A percentile compares a stretch with the other conserved stretches of the same genome.
Conservation (phyloP, 2,329 filamentous ascomycete species). For the Fusarium metavorans region DNA sequence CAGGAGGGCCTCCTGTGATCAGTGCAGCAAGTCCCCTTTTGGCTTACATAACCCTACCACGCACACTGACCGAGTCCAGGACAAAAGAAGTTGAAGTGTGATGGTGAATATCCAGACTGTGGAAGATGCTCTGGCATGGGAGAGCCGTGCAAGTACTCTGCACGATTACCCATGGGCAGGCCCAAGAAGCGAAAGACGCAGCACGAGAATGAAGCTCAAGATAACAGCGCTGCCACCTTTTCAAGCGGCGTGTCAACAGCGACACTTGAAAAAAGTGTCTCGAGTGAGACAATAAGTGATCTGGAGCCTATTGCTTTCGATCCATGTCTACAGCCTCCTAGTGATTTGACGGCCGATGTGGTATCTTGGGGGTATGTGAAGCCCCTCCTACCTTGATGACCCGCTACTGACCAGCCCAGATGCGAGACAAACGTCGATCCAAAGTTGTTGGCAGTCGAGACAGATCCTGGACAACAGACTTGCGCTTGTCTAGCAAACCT, state of each 20-base stretch:
- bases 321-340: constrained; percentile 21
- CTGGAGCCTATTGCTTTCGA: constrained; percentile 19
- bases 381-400: background rate
- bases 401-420: constrained; percentile 25
- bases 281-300: constrained; percentile 21
- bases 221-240: constrained; percentile 7
- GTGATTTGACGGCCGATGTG: constrained; percentile 12
- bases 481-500: constrained; percentile 42
- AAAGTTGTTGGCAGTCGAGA: constrained; percentile 6
- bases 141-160: constrained; percentile 40
- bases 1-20: constrained; percentile 44
- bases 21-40: constrained; percentile 35
- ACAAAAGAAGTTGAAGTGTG: constrained; percentile 45
- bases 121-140: constrained; percentile 28
- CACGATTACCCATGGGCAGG: constrained; percentile 41
- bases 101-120: constrained; percentile 38
- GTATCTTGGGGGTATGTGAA: constrained; percentile 29
- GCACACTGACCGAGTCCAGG: constrained; percentile 31
- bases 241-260: constrained; percentile 18
- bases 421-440: constrained; percentile 35
- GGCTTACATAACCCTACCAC: constrained; percentile 10
- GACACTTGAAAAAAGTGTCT: constrained; percentile 12
- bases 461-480: constrained; percentile 21
- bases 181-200: constrained; percentile 41
- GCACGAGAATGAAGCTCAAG: constrained; percentile 11